Conservation (phyloP, 148 eudicot genomes). For the Chenopodium album region DNA sequence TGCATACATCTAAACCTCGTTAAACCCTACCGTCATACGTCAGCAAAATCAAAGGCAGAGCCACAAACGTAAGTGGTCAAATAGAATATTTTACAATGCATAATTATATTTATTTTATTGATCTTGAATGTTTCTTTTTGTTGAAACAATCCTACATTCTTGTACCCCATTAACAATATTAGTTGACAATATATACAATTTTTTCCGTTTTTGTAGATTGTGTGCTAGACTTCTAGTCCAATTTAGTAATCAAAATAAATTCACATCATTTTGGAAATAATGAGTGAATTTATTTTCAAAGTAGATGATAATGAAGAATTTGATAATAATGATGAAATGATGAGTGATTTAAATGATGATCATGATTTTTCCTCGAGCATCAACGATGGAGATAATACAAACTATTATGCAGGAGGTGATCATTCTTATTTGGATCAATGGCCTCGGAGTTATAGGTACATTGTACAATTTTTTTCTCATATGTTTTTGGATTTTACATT, state of each 20-base stretch:
- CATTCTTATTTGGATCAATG: slow-evolving; percentile 41
- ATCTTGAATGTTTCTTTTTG: slow-evolving; percentile 15
- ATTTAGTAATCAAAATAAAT: neutral
- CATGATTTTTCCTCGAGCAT: slow-evolving; percentile 4
- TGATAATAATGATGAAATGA: slow-evolving; percentile 18
- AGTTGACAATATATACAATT: neutral
- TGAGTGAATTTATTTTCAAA: slow-evolving; percentile 8
- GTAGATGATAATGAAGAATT: slow-evolving; percentile 19
- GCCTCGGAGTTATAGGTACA: slow-evolving; percentile 68
- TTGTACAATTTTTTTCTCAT: neutral
- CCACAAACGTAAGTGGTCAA: neutral
- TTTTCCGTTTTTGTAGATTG: slow-evolving; percentile 2
- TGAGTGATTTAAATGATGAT: neutral
- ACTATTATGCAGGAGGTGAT: slow-evolving; percentile 7
- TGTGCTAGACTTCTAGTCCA: neutral
- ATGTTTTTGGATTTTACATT: too few species aligned
- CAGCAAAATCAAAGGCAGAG: neutral
- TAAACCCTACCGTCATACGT: neutral
- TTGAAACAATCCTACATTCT: neutral
- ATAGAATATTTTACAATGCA: too few species aligned
- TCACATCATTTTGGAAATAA: neutral
- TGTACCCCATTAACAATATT: neutral
- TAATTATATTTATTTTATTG: too few species aligned
- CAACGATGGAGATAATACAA: slow-evolving; percentile 10
- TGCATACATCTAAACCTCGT: neutral